These are phyloP conservation scores for Plasmodium coatneyi DNA, from an alignment of 169 alveolate genomes.

Conservation along the genomic window DNA sequence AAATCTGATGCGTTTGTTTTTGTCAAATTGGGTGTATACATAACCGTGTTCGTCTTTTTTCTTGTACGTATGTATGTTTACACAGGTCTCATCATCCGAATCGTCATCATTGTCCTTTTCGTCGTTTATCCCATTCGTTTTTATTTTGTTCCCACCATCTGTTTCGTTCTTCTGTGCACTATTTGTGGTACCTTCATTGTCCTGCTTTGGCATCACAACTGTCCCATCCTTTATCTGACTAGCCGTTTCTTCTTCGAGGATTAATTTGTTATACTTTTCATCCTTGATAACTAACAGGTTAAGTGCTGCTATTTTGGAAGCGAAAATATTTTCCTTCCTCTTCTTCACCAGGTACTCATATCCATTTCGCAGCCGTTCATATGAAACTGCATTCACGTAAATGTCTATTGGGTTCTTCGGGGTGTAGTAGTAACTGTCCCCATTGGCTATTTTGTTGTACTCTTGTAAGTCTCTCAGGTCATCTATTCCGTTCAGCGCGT, in stretches of 20 bases:
- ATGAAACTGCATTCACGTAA: constrained; percentile 45
- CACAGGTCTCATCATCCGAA: constrained; percentile 1
- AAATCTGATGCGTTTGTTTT: constrained; percentile 42
- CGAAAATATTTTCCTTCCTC: constrained; percentile 47
- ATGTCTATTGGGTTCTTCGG: constrained; percentile 26
- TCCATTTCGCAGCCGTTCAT: constrained; percentile 44
- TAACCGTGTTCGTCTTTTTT: constrained; percentile 66
- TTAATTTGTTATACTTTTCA: constrained; percentile 31
- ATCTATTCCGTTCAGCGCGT: constrained; percentile 68
- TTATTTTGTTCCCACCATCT: neutral
- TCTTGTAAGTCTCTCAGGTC: constrained; percentile 71
- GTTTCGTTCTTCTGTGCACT: neutral
- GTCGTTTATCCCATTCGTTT: neutral
- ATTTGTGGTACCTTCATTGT: neutral
- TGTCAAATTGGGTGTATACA: constrained; percentile 41
- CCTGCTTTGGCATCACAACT: neutral
- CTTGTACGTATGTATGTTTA: constrained; percentile 61
- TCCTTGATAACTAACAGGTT: constrained; percentile 41
- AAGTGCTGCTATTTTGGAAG: constrained; percentile 64
- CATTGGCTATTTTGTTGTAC: constrained; percentile 8
- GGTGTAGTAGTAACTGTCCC: constrained; percentile 28
- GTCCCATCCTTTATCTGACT: constrained; percentile 2
- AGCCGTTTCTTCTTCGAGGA: neutral
- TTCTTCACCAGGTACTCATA: constrained; percentile 39
- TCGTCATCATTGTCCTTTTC: neutral